A percentile compares a stretch with the other conserved stretches of the same genome.
Evolutionary conservation across 306 rosid species (phyloP).

Genomic region (Calophaca sinica): DNA sequence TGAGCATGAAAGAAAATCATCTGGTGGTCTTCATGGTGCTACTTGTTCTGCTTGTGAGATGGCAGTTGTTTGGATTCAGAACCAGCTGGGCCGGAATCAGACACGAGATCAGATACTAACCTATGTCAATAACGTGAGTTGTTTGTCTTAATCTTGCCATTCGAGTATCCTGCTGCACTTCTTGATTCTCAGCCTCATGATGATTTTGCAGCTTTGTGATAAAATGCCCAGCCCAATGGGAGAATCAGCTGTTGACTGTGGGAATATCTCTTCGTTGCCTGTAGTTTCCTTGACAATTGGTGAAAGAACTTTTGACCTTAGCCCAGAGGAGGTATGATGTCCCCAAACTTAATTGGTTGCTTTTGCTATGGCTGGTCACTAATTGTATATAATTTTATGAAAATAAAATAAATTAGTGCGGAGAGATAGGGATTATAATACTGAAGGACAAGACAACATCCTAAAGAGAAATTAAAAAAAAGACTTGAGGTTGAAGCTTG

Average conservation of each 20-base stretch:
- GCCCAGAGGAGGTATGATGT: slow-evolving; percentile 68
- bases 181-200: slow-evolving; percentile 40
- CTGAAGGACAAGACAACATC: no score
- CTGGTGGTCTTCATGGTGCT: slow-evolving; percentile 58
- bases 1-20: slow-evolving; percentile 54
- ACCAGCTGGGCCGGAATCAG: slow-evolving; percentile 70
- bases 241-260: slow-evolving; percentile 78
- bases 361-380: not conserved
- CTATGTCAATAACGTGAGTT: slow-evolving; percentile 67
- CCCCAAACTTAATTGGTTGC: slow-evolving; percentile 21
- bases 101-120: slow-evolving; percentile 66
- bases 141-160: not conserved
- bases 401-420: no score
- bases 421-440: no score
- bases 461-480: no score
- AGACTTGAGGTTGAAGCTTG: no score
- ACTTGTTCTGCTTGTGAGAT: slow-evolving; percentile 89
- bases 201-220: slow-evolving; percentile 73
- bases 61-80: slow-evolving; percentile 89
- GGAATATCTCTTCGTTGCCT: slow-evolving; percentile 66
- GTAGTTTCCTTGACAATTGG: slow-evolving; percentile 79
- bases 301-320: slow-evolving; percentile 65
- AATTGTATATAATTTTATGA: not conserved
- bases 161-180: slow-evolving; percentile 36
- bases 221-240: slow-evolving; percentile 69